Percentiles rank a stretch among this genome's conserved stretches.
Conservation (phyloP, 2,329 filamentous ascomycete species). For the Zymoseptoria passerinii region DNA sequence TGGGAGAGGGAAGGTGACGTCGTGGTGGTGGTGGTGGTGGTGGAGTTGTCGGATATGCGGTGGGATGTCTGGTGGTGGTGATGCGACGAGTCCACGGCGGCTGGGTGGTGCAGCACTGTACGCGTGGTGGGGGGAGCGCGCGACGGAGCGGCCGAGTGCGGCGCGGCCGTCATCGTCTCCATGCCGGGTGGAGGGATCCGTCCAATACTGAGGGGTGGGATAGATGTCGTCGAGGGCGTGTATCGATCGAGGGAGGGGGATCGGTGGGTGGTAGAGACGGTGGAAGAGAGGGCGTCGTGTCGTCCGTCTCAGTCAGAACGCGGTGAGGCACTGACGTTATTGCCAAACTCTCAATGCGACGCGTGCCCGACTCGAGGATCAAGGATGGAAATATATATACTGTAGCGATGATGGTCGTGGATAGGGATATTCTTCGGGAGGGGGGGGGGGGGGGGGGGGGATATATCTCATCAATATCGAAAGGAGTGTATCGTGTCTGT, state of each 20-base stretch:
- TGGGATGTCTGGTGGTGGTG: neutral
- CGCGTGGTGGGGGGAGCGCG: conserved; percentile 17
- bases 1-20: conserved; percentile 26
- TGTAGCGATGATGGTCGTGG: neutral
- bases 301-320: neutral
- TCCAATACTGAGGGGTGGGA: neutral
- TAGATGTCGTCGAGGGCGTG: neutral
- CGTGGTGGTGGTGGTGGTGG: neutral
- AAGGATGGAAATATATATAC: too few species aligned
- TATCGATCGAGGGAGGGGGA: neutral
- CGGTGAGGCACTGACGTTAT: neutral
- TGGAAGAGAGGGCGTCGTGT: neutral
- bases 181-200: conserved; percentile 5
- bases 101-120: conserved; percentile 10
- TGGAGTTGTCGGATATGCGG: neutral
- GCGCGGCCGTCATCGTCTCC: conserved; percentile 15
- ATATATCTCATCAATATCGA: too few species aligned
- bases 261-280: neutral
- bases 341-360: neutral
- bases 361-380: too few species aligned
- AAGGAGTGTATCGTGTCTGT: neutral
- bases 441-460: too few species aligned
- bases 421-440: too few species aligned
- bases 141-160: conserved; percentile 6
- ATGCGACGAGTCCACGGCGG: conserved; percentile 1